Evolutionary conservation across 495 filamentous ascomycete genomes (phyloP), one percentile per base, ranked within the genome.

Genomic region (Talaromyces borbonicus): DNA sequence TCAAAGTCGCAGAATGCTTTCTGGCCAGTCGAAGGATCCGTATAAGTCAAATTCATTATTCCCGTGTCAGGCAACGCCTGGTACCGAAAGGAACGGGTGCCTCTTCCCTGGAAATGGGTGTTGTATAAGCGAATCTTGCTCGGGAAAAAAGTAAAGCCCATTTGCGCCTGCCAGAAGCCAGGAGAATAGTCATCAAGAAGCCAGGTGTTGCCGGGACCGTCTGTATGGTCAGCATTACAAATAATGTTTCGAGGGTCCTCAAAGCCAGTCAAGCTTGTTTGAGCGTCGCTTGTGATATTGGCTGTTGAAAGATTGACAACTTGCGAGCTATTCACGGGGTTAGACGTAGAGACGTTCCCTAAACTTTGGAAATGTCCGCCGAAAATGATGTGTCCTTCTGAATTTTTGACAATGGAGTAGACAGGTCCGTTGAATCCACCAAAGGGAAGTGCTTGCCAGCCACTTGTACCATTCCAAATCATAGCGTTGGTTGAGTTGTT

Each of bases 11-110:
- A 98, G 38, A 68, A 74, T 23, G 66, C 65, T 32, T 81, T 77
- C 25, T 78, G 63, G 1, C 77, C 75, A 0, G 83, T 82, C 1
- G 64, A 71, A 0, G 84, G 78, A 57, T 95, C 87, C 36, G 76
- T 83, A 51, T 88, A 96, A 29, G 89, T 95, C 52, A 98, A 74
- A 60, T 97, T 96, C 85, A 97, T 87, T 57, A 97, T 95, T 25
- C 93, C 93, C 54, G 83, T 81, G 53, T 88, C 78, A 4, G 88
- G 87, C 24, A 88, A 62, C 15, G 85, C 81, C 23, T 85, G 85
- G 56, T 87, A 89, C 27, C 87, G 76, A 67, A 86, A 98, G 12
- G 78, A 78, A 61, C 84, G 81, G 6, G 92, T 96, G 23, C 92
- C 90, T 46, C 89, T 78, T 43, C 85, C 88, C 59, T 88, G 80